Evolutionary conservation across 441 rosid species (phyloP).

Genomic region (Manihot esculenta): DNA sequence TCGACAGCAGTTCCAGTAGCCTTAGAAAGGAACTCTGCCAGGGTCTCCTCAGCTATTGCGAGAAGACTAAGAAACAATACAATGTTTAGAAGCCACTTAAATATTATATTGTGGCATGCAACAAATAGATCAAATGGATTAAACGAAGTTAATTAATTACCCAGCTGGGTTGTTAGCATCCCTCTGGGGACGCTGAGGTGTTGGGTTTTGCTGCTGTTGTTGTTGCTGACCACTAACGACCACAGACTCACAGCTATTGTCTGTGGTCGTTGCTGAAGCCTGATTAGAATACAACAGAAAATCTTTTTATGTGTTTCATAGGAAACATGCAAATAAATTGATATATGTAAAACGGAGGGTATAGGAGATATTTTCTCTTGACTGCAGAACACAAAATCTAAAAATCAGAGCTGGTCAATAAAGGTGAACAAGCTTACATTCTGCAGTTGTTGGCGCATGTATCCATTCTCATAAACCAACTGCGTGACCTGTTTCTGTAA

Average conservation of each 20-base stretch:
- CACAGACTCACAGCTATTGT: conserved; percentile 99
- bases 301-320: too few species aligned
- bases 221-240: conserved; percentile 95
- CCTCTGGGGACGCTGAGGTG: conserved; percentile 74
- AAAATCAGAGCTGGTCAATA: neutral
- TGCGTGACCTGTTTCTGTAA: conserved; percentile 95
- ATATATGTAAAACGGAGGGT: neutral
- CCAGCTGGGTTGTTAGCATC: conserved; percentile 99
- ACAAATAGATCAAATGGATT: neutral
- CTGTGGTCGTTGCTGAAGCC: conserved; percentile 94
- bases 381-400: neutral
- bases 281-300: conserved; percentile 26
- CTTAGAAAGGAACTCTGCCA: conserved; percentile 99
- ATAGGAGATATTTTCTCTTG: neutral
- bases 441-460: conserved; percentile 71
- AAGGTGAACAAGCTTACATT: conserved; percentile 43
- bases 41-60: conserved; percentile 93
- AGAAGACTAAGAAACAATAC: conserved; percentile 56
- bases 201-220: conserved; percentile 86
- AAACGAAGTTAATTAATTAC: conserved; percentile 32
- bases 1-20: conserved; percentile 99
- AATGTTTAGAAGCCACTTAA: conserved; percentile 14
- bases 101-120: conserved; percentile 4
- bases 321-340: neutral
- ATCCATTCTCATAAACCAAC: conserved; percentile 88